These are phyloP conservation scores for Botryotinia convoluta DNA, from an alignment of 2,329 filamentous ascomycete genomes.

Conservation along the genomic window DNA sequence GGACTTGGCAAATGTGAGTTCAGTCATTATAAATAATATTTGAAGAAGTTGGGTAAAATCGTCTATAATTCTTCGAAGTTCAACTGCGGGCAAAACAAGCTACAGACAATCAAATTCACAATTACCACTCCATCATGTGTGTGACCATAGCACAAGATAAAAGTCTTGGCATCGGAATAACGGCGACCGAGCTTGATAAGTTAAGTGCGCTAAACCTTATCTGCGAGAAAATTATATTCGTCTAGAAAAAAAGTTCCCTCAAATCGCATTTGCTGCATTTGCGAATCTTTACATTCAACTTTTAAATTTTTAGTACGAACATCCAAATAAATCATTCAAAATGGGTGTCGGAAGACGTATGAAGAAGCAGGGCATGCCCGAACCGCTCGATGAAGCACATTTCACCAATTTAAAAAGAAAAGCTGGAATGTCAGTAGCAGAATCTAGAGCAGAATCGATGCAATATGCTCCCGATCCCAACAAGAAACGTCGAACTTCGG, in stretches of 20 bases:
- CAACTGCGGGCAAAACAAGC: not conserved
- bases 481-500: slow-evolving; percentile 61
- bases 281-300: slow-evolving; percentile 17
- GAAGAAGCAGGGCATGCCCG: slow-evolving; percentile 90
- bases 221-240: slow-evolving; percentile 26
- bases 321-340: slow-evolving; percentile 39
- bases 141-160: not conserved
- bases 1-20: slow-evolving; percentile 77
- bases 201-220: slow-evolving; percentile 30
- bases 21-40: slow-evolving; percentile 60
- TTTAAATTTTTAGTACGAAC: slow-evolving; percentile 14
- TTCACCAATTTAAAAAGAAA: slow-evolving; percentile 84
- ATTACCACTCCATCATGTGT: not conserved
- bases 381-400: slow-evolving; percentile 76
- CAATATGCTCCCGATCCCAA: slow-evolving; percentile 37
- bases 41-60: not conserved
- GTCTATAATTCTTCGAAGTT: not conserved
- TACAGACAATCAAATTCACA: slow-evolving; percentile 2
- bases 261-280: slow-evolving; percentile 18
- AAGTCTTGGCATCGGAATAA: slow-evolving; percentile 25
- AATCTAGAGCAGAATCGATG: slow-evolving; percentile 49
- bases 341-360: slow-evolving; percentile 93
- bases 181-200: slow-evolving; percentile 21
- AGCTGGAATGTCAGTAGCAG: slow-evolving; percentile 64
- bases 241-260: slow-evolving; percentile 25